Base-by-base conservation (phyloP, 306 rosid species). In the Arachis hypogaea region DNA sequence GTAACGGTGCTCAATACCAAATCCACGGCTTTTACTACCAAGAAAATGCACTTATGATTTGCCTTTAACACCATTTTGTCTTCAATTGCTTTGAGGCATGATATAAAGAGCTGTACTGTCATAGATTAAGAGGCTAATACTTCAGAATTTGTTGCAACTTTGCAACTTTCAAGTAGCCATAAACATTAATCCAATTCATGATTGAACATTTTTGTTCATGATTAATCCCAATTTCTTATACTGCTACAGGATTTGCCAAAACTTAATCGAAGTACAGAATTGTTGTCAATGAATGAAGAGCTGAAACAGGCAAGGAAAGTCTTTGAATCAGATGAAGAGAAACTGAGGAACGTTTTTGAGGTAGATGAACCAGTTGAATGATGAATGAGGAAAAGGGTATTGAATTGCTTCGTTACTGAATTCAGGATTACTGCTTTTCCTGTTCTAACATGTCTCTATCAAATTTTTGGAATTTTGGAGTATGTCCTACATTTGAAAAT, bases 301-400 rank as follows among this genome's bases (percentile, higher is more conserved):
- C 89, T 93, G 78, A 91, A 93, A 81, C 96, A 93, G 79, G 98
- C 96, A 57, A 89, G 91, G 70, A 93, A 88, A 77, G 96, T 93
- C 74, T 93, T 93, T 60, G 95, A 91, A 80, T 80, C 86, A 16
- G 97, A 91, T 43, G 97, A 91, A 81, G 95, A 91, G 77, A 87
- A 93, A 80, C 80, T 91, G 79, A 90, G 87, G 77, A 93, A 88
- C 82, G 94, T 80, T 54, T 88, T 79, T 70, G 98, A 90, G 80
- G 84, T 82, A 0, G 92, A 88, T 58, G 88, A 22, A 49, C 5
- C 85, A 2, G 82, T 38, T 33, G 85, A 84, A 50, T 73, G 85
- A 75, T 66, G 52, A 76, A 36, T 5, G n/a, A 59, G 36, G 46
- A 42, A 74, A 42, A 74, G 64, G 9, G 72, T 59, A 62, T 59